Conservation (phyloP, 768 basidiomycete species). For the Leccinellum luteum region DNA sequence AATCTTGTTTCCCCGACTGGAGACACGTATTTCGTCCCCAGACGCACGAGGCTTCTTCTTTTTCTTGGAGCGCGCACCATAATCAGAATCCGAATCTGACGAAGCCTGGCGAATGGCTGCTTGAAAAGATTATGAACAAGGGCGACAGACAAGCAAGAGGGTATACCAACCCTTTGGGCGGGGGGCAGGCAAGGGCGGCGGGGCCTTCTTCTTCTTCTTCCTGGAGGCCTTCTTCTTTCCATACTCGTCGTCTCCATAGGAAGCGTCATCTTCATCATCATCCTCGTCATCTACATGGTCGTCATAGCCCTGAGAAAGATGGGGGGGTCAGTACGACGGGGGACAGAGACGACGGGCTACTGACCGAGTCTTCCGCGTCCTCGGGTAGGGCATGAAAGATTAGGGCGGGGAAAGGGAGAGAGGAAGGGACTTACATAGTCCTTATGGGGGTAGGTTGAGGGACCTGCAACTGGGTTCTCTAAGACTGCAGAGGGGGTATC, state of each 20-base stretch:
- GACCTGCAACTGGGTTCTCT: conserved; percentile 36
- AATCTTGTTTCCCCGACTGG: conserved; percentile 68
- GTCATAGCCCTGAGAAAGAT: conserved; percentile 62
- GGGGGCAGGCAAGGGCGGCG: conserved; percentile 40
- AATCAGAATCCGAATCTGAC: conserved; percentile 86
- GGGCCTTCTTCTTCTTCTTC: conserved; percentile 59
- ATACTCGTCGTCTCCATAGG: conserved; percentile 77
- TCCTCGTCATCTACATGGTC: conserved; percentile 50
- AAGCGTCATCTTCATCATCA: conserved; percentile 72
- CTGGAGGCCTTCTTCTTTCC: conserved; percentile 64
- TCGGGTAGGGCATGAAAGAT: conserved; percentile 6
- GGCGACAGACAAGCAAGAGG: conserved; percentile 11
- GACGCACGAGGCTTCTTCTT: conserved; percentile 64
- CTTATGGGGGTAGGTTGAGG: conserved; percentile 48
- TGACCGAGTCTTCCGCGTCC: conserved; percentile 34
- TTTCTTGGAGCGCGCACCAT: conserved; percentile 82
- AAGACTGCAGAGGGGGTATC: conserved; percentile 36
- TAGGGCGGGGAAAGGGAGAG: conserved; percentile 2
- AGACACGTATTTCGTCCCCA: conserved; percentile 75
- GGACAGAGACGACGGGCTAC: conserved; percentile 14
- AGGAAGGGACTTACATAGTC: conserved; percentile 52
- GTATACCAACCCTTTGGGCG: conserved; percentile 55
- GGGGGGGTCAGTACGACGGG: conserved; percentile 18
- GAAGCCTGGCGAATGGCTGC: conserved; percentile 52
- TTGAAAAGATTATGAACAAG: conserved; percentile 23